Evolutionary conservation across 2,329 filamentous ascomycete genomes (phyloP).

Genomic region (Parascedosporium putredinis): DNA sequence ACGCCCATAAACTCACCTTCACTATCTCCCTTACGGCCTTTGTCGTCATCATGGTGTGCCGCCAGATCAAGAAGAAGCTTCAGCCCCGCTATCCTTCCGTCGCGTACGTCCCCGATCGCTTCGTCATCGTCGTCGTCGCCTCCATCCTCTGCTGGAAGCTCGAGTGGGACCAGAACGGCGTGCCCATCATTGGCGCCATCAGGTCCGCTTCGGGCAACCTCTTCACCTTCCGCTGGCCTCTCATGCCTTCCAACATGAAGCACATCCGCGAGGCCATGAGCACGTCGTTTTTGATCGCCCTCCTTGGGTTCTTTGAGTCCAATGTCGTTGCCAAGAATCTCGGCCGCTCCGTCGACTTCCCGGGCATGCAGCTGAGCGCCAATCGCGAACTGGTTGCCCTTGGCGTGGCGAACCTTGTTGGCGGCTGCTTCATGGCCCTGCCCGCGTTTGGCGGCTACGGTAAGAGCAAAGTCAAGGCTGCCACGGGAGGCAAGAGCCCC

Average conservation of each 20-base stretch:
- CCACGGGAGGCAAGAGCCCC: conserved; percentile 82
- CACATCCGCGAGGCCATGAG: conserved; percentile 80
- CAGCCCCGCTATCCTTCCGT: conserved; percentile 70
- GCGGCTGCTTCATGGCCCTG: conserved; percentile 82
- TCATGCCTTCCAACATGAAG: conserved; percentile 62
- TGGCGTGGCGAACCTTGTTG: conserved; percentile 81
- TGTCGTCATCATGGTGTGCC: conserved; percentile 80
- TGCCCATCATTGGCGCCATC: conserved; percentile 75
- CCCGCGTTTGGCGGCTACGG: conserved; percentile 95
- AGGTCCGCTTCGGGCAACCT: conserved; percentile 59
- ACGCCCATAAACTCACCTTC: conserved; percentile 65
- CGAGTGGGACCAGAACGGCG: conserved; percentile 67
- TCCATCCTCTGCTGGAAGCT: conserved; percentile 69
- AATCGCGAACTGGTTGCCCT: conserved; percentile 91
- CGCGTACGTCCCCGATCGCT: conserved; percentile 85
- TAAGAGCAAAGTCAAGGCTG: conserved; percentile 87
- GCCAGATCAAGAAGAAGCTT: conserved; percentile 70
- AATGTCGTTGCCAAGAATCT: conserved; percentile 92
- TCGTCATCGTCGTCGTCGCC: conserved; percentile 77
- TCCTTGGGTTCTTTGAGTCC: conserved; percentile 97
- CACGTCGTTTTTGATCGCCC: conserved; percentile 83
- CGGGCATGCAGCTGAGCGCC: conserved; percentile 72
- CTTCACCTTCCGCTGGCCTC: conserved; percentile 81
- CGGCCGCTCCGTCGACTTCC: conserved; percentile 57
- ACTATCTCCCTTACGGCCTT: conserved; percentile 73